phyloP scores from a whole-genome alignment of 163 green algal species.

The Volvox carteri region DNA sequence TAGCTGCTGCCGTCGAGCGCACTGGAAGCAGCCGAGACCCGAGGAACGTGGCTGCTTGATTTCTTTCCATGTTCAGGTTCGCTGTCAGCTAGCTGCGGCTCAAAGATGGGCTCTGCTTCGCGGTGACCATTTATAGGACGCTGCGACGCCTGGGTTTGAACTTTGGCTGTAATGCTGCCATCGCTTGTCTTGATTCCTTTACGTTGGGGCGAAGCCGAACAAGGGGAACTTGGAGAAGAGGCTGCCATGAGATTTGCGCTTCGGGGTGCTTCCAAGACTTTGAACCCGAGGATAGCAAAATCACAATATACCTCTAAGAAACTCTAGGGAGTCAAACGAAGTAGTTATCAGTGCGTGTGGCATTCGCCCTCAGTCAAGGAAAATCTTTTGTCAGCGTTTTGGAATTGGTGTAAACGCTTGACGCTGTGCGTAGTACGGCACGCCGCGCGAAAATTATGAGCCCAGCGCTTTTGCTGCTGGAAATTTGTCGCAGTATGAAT shows the following conservation, averaged over 20 bases:
- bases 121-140: background rate
- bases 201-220: background rate
- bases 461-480: too few relatives aligned
- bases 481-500: too few relatives aligned
- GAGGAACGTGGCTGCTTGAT: background rate
- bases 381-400: too few relatives aligned
- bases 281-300: background rate
- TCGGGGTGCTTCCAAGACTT: too few relatives aligned
- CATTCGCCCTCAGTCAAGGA: too few relatives aligned
- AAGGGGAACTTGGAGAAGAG: background rate
- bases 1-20: background rate
- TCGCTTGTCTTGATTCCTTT: background rate
- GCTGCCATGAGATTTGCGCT: background rate
- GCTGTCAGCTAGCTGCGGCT: background rate
- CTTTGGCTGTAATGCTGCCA: background rate
- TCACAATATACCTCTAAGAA: too few relatives aligned
- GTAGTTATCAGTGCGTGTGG: too few relatives aligned
- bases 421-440: too few relatives aligned
- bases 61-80: background rate
- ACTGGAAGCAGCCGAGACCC: background rate
- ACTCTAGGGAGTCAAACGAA: too few relatives aligned
- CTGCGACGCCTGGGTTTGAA: conserved; percentile 3
- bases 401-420: too few relatives aligned
- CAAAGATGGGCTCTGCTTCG: background rate
- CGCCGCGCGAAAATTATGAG: too few relatives aligned